Conservation (phyloP, 2,329 filamentous ascomycete species). For the Paecilomyces variotii region DNA sequence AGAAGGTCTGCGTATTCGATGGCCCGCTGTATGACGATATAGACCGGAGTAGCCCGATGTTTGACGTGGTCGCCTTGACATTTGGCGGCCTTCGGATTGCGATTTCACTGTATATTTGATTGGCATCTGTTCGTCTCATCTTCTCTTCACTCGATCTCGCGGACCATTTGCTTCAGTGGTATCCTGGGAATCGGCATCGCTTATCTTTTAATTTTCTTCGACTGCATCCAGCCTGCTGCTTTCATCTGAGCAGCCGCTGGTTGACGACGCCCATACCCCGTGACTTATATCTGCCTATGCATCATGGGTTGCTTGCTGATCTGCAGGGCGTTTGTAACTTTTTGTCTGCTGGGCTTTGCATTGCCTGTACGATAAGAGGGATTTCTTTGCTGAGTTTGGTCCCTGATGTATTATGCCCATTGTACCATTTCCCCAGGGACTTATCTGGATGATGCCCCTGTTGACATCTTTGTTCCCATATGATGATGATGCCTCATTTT, state of each 20-base stretch:
- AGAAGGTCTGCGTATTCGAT: constrained; percentile 67
- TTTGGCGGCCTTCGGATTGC: background rate
- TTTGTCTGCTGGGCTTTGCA: background rate
- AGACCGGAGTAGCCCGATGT: background rate
- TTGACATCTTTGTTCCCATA: background rate
- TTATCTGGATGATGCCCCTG: background rate
- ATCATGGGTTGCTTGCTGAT: background rate
- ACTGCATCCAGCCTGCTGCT: background rate
- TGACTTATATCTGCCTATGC: background rate
- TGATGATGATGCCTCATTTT: background rate
- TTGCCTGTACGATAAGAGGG: background rate
- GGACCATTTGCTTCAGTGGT: background rate
- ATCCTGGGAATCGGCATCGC: background rate
- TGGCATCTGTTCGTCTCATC: background rate
- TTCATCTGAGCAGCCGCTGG: background rate
- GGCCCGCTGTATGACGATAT: constrained; percentile 38
- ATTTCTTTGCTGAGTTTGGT: background rate
- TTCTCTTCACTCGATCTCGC: background rate
- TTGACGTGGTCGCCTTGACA: background rate
- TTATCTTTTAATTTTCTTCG: background rate
- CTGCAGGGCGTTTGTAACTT: background rate
- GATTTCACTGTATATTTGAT: constrained; percentile 1
- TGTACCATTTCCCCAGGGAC: background rate
- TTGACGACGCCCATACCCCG: background rate
- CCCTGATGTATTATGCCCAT: background rate